These are phyloP conservation scores for Aspergillus sparsus DNA, from an alignment of 495 filamentous ascomycete genomes.

Conservation along the genomic window DNA sequence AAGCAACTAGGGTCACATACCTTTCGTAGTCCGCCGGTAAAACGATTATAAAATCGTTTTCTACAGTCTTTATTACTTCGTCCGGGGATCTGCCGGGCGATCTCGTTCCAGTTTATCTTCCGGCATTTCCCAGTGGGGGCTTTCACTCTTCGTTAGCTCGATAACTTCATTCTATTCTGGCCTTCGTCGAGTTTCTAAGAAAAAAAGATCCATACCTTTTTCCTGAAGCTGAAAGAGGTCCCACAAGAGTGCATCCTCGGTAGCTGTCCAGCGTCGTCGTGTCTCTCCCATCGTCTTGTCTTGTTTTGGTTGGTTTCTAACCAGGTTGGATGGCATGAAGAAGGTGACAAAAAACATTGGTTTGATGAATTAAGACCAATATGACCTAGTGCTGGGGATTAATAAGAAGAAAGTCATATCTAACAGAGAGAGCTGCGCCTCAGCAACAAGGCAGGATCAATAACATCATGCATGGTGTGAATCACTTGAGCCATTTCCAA, in stretches of 20 bases:
- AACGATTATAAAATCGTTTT: constrained; percentile 19
- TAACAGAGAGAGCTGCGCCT: not conserved
- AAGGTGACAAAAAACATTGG: not conserved
- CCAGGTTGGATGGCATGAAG: not conserved
- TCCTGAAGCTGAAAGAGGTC: constrained; percentile 17
- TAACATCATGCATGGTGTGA: constrained; percentile 5
- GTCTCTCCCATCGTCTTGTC: constrained; percentile 6
- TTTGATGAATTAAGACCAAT: constrained; percentile 2
- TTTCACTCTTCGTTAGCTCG: not conserved
- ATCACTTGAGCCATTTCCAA: not conserved
- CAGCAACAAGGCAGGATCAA: constrained; percentile 2
- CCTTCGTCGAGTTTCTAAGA: not conserved
- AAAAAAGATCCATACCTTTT: not conserved
- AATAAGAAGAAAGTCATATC: not conserved
- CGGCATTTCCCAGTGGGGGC: constrained; percentile 17
- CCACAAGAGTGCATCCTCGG: constrained; percentile 16
- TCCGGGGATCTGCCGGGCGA: constrained; percentile 15
- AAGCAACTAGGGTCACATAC: not conserved
- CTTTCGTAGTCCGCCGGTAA: constrained; percentile 16
- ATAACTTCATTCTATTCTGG: too few relatives aligned
- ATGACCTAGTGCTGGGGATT: constrained; percentile 1
- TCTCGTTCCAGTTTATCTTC: constrained; percentile 22
- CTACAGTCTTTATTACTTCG: constrained; percentile 20
- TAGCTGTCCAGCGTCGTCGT: constrained; percentile 16
- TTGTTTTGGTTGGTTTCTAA: not conserved